Evolutionary conservation across 768 basidiomycete species (phyloP).

Genomic region (Tubosaeta brunneosetosa): DNA sequence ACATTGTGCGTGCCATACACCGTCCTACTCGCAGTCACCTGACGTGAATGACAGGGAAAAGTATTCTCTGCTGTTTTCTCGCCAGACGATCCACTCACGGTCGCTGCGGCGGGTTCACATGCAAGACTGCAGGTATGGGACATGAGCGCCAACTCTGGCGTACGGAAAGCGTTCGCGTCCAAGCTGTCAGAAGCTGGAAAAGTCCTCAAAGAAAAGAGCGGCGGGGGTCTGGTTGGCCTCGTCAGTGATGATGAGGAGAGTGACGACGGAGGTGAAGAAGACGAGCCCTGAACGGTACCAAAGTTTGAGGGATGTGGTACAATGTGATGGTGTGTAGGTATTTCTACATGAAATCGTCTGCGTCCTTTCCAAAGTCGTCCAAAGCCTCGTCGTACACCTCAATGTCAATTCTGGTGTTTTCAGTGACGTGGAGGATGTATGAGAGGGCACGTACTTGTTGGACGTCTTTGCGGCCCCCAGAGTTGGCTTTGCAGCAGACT

Average conservation of each 20-base stretch:
- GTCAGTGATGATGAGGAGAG: conserved; percentile 67
- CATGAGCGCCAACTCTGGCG: conserved; percentile 76
- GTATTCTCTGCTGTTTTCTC: conserved; percentile 91
- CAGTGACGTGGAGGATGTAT: conserved; percentile 7
- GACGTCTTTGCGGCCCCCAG: conserved; percentile 68
- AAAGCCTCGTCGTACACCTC: conserved; percentile 80
- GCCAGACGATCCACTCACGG: conserved; percentile 88
- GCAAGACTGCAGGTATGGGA: conserved; percentile 97
- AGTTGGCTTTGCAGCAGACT: conserved; percentile 63
- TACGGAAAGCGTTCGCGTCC: conserved; percentile 73
- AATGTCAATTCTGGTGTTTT: conserved; percentile 62
- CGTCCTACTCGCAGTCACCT: not conserved
- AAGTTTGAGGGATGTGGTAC: conserved; percentile 3
- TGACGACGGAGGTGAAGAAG: conserved; percentile 65
- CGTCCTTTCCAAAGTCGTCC: conserved; percentile 76
- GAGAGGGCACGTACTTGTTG: conserved; percentile 45
- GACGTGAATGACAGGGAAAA: conserved; percentile 64
- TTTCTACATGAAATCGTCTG: conserved; percentile 88
- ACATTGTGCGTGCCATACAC: conserved; percentile 59
- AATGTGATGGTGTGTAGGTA: conserved; percentile 14
- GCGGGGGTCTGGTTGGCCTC: conserved; percentile 67
- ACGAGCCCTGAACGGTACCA: conserved; percentile 9
- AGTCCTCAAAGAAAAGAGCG: conserved; percentile 57
- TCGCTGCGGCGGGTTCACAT: conserved; percentile 92
- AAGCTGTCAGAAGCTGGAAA: conserved; percentile 74